Evolutionary conservation across 2,329 filamentous ascomycete species (phyloP).

Genomic region (Thielaviopsis musarum): DNA sequence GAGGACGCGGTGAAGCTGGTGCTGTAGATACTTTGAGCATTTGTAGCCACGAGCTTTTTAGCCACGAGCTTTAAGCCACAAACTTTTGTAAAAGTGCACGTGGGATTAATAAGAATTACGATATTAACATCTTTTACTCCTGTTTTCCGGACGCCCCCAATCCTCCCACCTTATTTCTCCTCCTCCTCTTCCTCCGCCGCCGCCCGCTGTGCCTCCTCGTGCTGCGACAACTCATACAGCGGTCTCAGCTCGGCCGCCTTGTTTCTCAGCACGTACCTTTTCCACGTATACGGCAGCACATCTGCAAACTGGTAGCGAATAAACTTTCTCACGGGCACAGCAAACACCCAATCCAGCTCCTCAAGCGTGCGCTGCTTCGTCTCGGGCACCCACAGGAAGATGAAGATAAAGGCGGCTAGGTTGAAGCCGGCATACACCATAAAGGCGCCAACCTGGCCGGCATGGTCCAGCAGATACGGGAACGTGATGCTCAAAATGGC

Average conservation of each 20-base stretch:
- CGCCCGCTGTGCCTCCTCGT: conserved; percentile 1
- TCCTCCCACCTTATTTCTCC: background rate
- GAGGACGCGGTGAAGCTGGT: conserved; percentile 2
- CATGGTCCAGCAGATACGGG: conserved; percentile 26
- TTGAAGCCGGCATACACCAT: conserved; percentile 40
- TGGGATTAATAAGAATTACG: too few relatives aligned
- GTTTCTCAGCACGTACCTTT: conserved; percentile 15
- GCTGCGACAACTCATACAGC: conserved; percentile 10
- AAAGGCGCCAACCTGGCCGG: conserved; percentile 20
- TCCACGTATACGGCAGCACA: conserved; percentile 23
- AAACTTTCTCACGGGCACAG: conserved; percentile 25
- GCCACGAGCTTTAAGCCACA: too few relatives aligned
- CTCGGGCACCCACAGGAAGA: conserved; percentile 40
- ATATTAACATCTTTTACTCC: background rate
- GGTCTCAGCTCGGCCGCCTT: conserved; percentile 8
- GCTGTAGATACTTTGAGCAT: too few relatives aligned
- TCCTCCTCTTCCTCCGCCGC: background rate
- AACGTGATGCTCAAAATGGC: conserved; percentile 34
- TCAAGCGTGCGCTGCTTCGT: conserved; percentile 39
- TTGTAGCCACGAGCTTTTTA: too few relatives aligned
- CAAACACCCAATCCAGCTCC: conserved; percentile 33
- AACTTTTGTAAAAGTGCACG: too few relatives aligned
- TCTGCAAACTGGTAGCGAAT: conserved; percentile 23
- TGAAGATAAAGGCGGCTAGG: conserved; percentile 34
- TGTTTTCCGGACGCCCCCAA: background rate